Evolutionary conservation across 2,329 filamentous ascomycete species (phyloP).

Genomic region (Pseudogymnoascus sp.): DNA sequence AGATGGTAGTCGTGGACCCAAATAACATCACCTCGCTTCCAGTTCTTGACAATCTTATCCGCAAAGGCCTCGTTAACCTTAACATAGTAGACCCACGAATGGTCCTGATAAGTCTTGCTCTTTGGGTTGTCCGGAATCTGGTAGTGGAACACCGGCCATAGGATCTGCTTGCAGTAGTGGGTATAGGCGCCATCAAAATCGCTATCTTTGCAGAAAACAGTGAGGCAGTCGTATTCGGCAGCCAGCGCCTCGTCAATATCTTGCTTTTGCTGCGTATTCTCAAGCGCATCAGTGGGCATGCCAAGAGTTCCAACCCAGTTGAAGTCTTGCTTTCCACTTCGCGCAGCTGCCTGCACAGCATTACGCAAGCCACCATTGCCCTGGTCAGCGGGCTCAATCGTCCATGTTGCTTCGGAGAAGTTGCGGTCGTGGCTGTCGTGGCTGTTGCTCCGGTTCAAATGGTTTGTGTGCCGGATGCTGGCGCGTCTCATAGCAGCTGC

Average conservation of each 20-base stretch:
- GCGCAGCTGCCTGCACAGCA: conserved; percentile 70
- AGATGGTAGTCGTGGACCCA: conserved; percentile 97
- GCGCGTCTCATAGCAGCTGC: conserved; percentile 50
- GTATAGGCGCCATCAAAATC: conserved; percentile 93
- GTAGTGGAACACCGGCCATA: conserved; percentile 98
- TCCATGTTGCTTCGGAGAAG: conserved; percentile 75
- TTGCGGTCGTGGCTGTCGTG: conserved; percentile 61
- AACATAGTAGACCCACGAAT: conserved; percentile 93
- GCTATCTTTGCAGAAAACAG: conserved; percentile 80
- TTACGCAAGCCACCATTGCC: conserved; percentile 90
- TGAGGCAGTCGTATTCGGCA: conserved; percentile 73
- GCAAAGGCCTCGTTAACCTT: conserved; percentile 90
- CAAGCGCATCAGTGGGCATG: conserved; percentile 84
- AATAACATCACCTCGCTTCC: conserved; percentile 86
- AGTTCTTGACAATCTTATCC: conserved; percentile 80
- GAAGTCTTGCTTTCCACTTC: conserved; percentile 64
- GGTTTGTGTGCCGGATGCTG: conserved; percentile 49
- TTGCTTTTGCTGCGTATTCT: conserved; percentile 64
- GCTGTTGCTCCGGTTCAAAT: conserved; percentile 49
- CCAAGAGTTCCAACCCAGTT: conserved; percentile 90
- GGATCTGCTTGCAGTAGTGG: conserved; percentile 94
- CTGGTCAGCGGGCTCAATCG: conserved; percentile 75
- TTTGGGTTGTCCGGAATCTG: conserved; percentile 97
- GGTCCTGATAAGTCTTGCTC: conserved; percentile 95
- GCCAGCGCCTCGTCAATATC: conserved; percentile 78